Evolutionary conservation across 2,329 filamentous ascomycete genomes (phyloP).

Genomic region (Colletotrichum sp.): DNA sequence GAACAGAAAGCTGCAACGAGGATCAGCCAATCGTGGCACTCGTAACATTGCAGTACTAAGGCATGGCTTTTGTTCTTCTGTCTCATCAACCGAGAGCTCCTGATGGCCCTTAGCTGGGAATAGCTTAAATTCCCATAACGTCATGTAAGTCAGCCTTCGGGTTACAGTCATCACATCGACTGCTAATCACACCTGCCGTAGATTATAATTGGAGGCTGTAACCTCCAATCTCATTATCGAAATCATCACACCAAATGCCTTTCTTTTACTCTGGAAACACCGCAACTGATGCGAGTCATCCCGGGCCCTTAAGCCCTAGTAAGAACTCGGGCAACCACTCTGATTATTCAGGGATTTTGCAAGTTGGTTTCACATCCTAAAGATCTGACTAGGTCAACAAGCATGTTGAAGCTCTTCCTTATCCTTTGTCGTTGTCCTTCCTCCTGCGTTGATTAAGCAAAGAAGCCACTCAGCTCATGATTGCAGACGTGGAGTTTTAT

Average conservation of each 20-base stretch:
- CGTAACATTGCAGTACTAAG: not conserved
- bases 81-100: not conserved
- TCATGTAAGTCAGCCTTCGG: not conserved
- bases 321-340: not conserved
- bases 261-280: not conserved
- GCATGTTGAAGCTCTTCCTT: not conserved
- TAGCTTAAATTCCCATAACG: not conserved
- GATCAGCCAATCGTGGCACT: not conserved
- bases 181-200: not conserved
- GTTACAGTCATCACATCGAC: not conserved
- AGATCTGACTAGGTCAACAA: not conserved
- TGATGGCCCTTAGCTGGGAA: not conserved
- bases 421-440: not conserved
- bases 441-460: not conserved
- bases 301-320: not conserved
- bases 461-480: no score
- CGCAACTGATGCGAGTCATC: not conserved
- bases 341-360: not conserved
- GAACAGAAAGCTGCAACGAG: not conserved
- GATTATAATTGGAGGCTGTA: not conserved
- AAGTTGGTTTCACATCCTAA: not conserved
- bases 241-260: not conserved
- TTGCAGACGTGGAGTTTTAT: no score
- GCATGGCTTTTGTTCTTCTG: not conserved
- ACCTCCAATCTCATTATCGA: not conserved